Percentiles rank a stretch among this genome's conserved stretches.
Conservation (phyloP, 352 stramenopile genomes). For the Pythium utonaiense region DNA sequence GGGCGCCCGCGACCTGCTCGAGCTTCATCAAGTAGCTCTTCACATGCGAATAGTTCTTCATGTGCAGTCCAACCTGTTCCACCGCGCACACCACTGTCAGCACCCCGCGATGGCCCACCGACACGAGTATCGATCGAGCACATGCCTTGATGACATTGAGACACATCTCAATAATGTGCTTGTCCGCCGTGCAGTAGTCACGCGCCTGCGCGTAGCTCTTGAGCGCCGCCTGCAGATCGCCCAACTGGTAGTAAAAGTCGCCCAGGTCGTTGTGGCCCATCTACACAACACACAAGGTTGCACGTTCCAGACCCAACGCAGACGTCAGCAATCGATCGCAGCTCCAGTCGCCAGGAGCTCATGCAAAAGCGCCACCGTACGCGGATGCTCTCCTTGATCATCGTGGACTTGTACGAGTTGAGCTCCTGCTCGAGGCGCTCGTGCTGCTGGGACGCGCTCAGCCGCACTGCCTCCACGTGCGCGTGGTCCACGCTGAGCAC, state of each 20-base stretch:
- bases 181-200: slow-evolving; percentile 89
- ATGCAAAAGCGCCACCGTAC: slow-evolving; percentile 30
- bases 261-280: slow-evolving; percentile 88
- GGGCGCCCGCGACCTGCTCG: slow-evolving; percentile 66
- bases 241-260: slow-evolving; percentile 85
- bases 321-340: too few species aligned
- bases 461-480: slow-evolving; percentile 63
- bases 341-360: too few species aligned
- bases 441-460: slow-evolving; percentile 62
- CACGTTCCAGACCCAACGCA: too few species aligned
- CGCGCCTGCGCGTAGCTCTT: slow-evolving; percentile 85
- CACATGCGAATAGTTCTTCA: slow-evolving; percentile 83
- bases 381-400: slow-evolving; percentile 91
- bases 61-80: slow-evolving; percentile 64
- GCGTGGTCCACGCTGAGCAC: slow-evolving; percentile 33
- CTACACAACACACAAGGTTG: slow-evolving; percentile 24
- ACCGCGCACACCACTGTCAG: neutral
- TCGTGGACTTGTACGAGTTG: slow-evolving; percentile 89
- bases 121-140: neutral
- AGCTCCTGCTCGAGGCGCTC: slow-evolving; percentile 85
- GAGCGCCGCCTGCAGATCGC: slow-evolving; percentile 67
- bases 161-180: slow-evolving; percentile 89
- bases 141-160: slow-evolving; percentile 85
- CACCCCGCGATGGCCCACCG: neutral
- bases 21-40: slow-evolving; percentile 87